Evolutionary conservation across 805 yeast genomes (phyloP), one percentile per base, ranked within the genome.

Genomic region (Nakazawaea pomicola): DNA sequence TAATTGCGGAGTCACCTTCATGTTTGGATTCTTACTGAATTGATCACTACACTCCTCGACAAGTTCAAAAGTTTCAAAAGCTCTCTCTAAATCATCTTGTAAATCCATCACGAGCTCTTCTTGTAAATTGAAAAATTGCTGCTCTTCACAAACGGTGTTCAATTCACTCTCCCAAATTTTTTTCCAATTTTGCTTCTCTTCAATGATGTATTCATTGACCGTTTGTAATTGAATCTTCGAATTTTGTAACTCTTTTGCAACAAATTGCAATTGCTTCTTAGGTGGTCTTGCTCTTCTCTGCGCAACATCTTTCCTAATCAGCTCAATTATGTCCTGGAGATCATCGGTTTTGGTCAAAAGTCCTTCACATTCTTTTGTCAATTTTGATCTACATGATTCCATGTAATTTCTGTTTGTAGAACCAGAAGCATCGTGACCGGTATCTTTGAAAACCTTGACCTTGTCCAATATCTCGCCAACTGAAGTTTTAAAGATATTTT

Each of bases 111-210:
- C 76, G 41, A 95, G 72, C 46, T 87, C 95, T 52, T 88, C 96
- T 59, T 91, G 97, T 15, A 88, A 71, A 42, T 85, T 85, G 62
- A 90, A 78, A 58, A 88, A 88, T 49, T 91, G 95, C 58, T 93
- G 98, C 54, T 90, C 97, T 53, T 88, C 95, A 49, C 95, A 83
- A 11, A 93, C 91, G 28, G 82, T 81, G 46, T 88, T 93, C 42
- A 93, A 71, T 55, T 89, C 96, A 4, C 81, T 67, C 56, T 90
- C 96, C 97, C 99, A 91, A 7, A 87, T 81, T 49, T 76, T 76
- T 55, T 86, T 85, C 96, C 98, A 89, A 24, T 77, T 78, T 6
- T 89, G 81, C 49, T 84, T 84, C 55, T 89, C 98, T 4, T 67
- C 65, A 1, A 60, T 53, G 29, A 93, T 80, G 53, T 76, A 88